Evolutionary conservation across 441 rosid species (phyloP), one percentile per base, ranked within the genome.

Genomic region (Hura crepitans): DNA sequence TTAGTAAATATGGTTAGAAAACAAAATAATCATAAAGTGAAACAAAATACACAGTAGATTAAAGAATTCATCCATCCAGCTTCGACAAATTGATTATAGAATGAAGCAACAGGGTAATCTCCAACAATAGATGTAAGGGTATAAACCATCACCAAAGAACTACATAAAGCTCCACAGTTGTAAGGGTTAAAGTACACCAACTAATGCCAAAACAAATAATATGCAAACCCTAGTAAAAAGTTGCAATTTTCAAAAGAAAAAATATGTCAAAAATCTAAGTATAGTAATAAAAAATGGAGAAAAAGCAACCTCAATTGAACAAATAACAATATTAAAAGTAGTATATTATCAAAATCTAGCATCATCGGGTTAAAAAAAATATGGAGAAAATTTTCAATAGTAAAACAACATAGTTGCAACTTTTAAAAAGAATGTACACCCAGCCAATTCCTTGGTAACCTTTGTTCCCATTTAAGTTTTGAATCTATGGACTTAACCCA

Each of bases 151-250:
- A 91, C 83, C 51, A 89, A 76, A 58, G 89, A 82, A 64, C 91
- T 84, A 81, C 76, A 75, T 31, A 88, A 71, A 54, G 78, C 71
- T 71, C 93, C 96, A 0, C 85, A 91, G 71, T 78, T 94, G 82
- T 87, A 94, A 2, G 96, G 96, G 77, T 85, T n/a, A 87, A 60
- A 94, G 78, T 47, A 89, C 69, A 65, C 93, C 95, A 39, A 85
- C 69, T 70, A 84, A 82, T 67, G 88, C 85, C 39, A 87, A 77
- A 58, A 79, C 74, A 82, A 85, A 88, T 54, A 89, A 66, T 73
- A 83, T 63, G 68, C 76, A 70, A 69, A 75, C 79, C 88, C 97
- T 93, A 86, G 65, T 73, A 28, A 25, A 46, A 46, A 67, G 68
- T 72, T 33, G 60, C 46, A 69, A 59, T 72, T 47, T 30, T 61